Evolutionary conservation across 2,329 filamentous ascomycete species (phyloP).

Genomic region (Claviceps maximensis): DNA sequence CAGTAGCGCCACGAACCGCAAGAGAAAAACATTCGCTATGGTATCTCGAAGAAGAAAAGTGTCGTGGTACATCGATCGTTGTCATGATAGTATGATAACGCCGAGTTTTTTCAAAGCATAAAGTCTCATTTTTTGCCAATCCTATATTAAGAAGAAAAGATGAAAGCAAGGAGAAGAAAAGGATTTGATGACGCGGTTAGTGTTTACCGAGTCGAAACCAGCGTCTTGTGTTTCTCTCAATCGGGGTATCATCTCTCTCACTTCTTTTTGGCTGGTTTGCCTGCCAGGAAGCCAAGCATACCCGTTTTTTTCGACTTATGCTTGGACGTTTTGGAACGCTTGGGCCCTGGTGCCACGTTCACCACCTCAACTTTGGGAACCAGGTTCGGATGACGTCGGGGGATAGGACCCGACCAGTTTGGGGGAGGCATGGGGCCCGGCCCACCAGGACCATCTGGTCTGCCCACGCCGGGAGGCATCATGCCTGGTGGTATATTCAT

Average conservation of each 20-base stretch:
- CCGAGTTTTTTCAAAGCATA: neutral
- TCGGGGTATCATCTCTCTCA: slow-evolving; percentile 4
- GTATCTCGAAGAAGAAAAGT: slow-evolving; percentile 6
- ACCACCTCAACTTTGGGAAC: slow-evolving; percentile 10
- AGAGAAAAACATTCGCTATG: slow-evolving; percentile 8
- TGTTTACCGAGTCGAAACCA: neutral
- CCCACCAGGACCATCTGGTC: slow-evolving; percentile 4
- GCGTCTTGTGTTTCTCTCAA: neutral
- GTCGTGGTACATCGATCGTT: slow-evolving; percentile 6
- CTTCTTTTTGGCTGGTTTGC: slow-evolving; percentile 12
- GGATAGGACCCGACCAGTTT: slow-evolving; percentile 5
- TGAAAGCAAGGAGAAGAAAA: neutral
- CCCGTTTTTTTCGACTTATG: slow-evolving; percentile 7
- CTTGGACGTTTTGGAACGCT: slow-evolving; percentile 7
- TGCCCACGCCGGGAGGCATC: neutral
- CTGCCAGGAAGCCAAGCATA: slow-evolving; percentile 11
- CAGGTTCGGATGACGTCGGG: slow-evolving; percentile 1
- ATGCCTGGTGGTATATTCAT: slow-evolving; percentile 3
- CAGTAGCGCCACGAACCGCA: neutral
- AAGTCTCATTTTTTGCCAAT: slow-evolving; percentile 9
- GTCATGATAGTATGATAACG: neutral
- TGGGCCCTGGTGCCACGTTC: slow-evolving; percentile 7
- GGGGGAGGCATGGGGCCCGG: slow-evolving; percentile 6
- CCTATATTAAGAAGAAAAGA: neutral
- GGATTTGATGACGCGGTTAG: neutral